phyloP scores from a whole-genome alignment of 2,329 filamentous ascomycete species.

The Myriosclerotinia curreyana region DNA sequence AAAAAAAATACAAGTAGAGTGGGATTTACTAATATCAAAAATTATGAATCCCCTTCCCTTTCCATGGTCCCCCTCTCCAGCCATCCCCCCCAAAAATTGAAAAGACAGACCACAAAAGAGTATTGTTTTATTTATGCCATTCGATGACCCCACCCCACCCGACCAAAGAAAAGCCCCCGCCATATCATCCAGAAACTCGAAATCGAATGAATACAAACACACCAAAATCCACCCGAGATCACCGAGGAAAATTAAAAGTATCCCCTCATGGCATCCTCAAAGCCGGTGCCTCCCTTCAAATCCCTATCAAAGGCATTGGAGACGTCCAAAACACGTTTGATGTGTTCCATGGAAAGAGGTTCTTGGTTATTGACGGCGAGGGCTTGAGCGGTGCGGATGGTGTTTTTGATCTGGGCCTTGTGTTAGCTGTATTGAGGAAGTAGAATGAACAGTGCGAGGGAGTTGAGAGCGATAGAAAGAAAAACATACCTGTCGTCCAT shows the following conservation, averaged over 20 bases:
- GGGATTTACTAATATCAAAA: background rate
- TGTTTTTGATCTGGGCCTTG: slow-evolving; percentile 69
- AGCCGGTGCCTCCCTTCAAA: slow-evolving; percentile 75
- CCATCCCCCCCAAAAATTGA: background rate
- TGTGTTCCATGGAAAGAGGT: slow-evolving; percentile 72
- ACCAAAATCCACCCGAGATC: background rate
- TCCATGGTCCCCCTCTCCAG: too few species aligned
- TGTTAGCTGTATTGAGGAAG: background rate
- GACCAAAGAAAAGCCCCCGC: background rate
- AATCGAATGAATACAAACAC: background rate
- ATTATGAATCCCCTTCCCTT: background rate
- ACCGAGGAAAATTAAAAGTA: slow-evolving; percentile 50
- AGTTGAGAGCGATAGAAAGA: background rate
- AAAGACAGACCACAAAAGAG: background rate
- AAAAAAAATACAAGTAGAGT: background rate
- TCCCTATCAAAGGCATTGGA: slow-evolving; percentile 80
- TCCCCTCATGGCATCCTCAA: slow-evolving; percentile 78
- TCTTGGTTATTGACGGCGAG: slow-evolving; percentile 73
- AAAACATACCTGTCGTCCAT: slow-evolving; percentile 59
- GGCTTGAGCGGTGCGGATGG: slow-evolving; percentile 77
- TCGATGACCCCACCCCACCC: too few species aligned
- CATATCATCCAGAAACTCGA: background rate
- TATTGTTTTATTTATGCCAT: slow-evolving; percentile 1
- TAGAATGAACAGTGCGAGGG: background rate
- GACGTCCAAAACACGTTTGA: slow-evolving; percentile 79